Base-by-base conservation (phyloP, 164 flowering plant species). In the Berberis vulgaris region DNA sequence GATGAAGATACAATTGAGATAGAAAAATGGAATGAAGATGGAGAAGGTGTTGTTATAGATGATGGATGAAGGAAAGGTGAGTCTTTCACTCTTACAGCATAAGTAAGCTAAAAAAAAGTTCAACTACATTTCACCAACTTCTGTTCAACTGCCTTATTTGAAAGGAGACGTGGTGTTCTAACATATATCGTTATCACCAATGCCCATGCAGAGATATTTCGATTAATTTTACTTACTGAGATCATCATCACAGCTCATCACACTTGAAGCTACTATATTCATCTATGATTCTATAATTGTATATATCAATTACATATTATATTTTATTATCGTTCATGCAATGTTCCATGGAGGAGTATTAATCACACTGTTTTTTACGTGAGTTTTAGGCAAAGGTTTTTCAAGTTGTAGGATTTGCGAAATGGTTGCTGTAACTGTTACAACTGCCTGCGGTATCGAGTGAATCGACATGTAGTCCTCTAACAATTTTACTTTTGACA, bases 51-150 rank as follows among this genome's bases (percentile, higher is more conserved):
- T 65, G 67, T 53, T 45, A 40, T 69, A 52, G 42, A 5, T 49
- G 45, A 54, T 26, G 26, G 26, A 26, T 26, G 26, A 61, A 39
- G 26, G 3, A 60, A 45, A 50, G 39, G 52, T n/a, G 45, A 49
- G 62, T 58, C 46, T 57, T 8, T 44, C 43, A 49, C 54, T 43
- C 55, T 58, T 26, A 40, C 49, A 41, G 53, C 43, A 26, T 26
- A 26, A 26, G 26, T 26, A 26, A 26, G 26, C 40, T 4, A 67
- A 49, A 45, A 54, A 41, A 57, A 56, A 62, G 56, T 47, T 69
- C 74, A 74, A 67, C 77, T 61, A 67, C 66, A 67, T 67, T 44
- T 61, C 61, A 74, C 73, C 77, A 38, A 74, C 72, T 70, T 74
- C 73, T 67, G 77, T 67, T 74, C 71, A 74, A 74, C 77, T 65